Evolutionary conservation across 495 filamentous ascomycete genomes (phyloP).

Genomic region (Hypoxylon rickii): DNA sequence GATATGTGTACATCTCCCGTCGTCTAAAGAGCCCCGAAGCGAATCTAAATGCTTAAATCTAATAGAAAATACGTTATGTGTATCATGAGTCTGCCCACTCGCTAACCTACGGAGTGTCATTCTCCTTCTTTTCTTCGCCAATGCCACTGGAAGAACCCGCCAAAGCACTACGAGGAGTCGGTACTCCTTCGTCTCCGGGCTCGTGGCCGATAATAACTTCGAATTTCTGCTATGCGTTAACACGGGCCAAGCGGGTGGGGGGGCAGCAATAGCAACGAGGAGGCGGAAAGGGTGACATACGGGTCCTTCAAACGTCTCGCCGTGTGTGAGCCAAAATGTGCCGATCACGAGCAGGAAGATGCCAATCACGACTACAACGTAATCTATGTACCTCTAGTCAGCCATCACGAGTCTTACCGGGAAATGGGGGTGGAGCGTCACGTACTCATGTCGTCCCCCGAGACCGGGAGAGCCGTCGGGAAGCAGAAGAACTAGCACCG

Average conservation of each 20-base stretch:
- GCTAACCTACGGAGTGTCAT: background rate
- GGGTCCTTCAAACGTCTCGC: slow-evolving; percentile 38
- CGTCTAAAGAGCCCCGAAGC: too few relatives aligned
- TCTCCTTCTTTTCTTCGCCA: slow-evolving; percentile 8
- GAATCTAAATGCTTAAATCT: too few relatives aligned
- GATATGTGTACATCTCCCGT: too few relatives aligned
- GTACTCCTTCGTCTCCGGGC: slow-evolving; percentile 11
- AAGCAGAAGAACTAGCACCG: slow-evolving; percentile 40
- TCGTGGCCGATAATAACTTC: slow-evolving; percentile 28
- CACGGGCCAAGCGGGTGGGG: background rate
- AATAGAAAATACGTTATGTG: too few relatives aligned
- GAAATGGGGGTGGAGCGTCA: too few relatives aligned
- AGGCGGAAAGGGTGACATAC: slow-evolving; percentile 25
- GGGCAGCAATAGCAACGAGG: background rate
- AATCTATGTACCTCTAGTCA: slow-evolving; percentile 23
- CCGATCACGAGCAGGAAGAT: slow-evolving; percentile 40
- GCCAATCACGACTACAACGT: slow-evolving; percentile 42
- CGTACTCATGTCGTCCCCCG: slow-evolving; percentile 40
- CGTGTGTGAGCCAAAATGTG: slow-evolving; percentile 35
- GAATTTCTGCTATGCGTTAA: slow-evolving; percentile 20
- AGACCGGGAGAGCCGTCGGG: slow-evolving; percentile 36
- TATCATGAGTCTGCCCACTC: too few relatives aligned
- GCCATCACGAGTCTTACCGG: too few relatives aligned
- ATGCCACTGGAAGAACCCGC: background rate
- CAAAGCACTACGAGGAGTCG: background rate